Percentiles rank a stretch among this genome's conserved stretches.
These are phyloP conservation scores for Boletus smithii DNA, from an alignment of 1,284 basidiomycete genomes.

Conservation along the genomic window DNA sequence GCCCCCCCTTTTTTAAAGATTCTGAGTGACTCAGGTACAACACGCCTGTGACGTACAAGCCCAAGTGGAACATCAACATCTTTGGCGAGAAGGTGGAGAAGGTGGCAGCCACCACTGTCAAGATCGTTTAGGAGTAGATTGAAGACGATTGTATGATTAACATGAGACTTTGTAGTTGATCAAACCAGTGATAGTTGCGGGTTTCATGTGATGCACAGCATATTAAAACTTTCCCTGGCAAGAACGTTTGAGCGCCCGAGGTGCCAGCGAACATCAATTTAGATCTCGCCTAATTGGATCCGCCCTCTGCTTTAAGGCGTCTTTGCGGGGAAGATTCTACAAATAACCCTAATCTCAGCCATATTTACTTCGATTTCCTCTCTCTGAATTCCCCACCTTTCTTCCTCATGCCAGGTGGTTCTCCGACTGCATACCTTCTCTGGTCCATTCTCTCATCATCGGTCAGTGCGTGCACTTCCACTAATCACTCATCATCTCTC, in stretches of 20 bases:
- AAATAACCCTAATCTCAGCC: slow-evolving; percentile 16
- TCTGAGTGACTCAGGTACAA: slow-evolving; percentile 50
- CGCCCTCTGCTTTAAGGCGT: too few relatives aligned
- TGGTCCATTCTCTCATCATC: slow-evolving; percentile 65
- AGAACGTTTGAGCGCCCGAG: slow-evolving; percentile 1
- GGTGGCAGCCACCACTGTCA: slow-evolving; percentile 45
- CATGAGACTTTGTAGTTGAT: too few relatives aligned
- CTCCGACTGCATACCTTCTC: slow-evolving; percentile 63
- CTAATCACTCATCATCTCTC: neutral
- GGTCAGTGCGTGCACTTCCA: slow-evolving; percentile 40
- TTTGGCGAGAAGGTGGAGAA: slow-evolving; percentile 65
- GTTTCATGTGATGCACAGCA: too few relatives aligned
- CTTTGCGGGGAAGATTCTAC: slow-evolving; percentile 23
- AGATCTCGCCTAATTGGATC: neutral
- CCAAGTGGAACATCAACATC: slow-evolving; percentile 66
- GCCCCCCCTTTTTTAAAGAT: neutral
- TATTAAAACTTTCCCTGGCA: too few relatives aligned
- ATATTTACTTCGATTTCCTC: neutral
- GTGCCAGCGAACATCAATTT: neutral
- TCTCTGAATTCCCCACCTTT: neutral
- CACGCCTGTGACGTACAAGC: slow-evolving; percentile 57
- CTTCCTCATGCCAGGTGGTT: slow-evolving; percentile 58
- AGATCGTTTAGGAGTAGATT: too few relatives aligned
- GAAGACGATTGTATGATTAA: too few relatives aligned
- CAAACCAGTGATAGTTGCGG: too few relatives aligned